phyloP scores from a whole-genome alignment of 768 basidiomycete species.

The Xanthoconium purpureum region DNA sequence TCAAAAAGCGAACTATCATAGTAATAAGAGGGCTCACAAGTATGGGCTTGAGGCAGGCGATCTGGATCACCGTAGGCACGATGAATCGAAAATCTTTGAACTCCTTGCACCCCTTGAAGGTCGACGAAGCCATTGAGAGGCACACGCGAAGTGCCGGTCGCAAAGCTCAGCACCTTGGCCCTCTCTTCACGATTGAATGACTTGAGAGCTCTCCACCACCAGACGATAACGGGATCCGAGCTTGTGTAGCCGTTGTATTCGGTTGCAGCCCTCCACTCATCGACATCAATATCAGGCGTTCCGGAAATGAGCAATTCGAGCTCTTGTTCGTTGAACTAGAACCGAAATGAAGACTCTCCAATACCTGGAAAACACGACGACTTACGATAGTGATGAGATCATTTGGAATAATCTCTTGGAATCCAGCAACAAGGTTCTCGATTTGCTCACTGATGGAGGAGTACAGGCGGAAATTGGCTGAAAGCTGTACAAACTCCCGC shows the following conservation, averaged over 20 bases:
- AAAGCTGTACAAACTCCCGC: slow-evolving; percentile 92
- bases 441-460: slow-evolving; percentile 96
- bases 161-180: slow-evolving; percentile 96
- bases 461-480: slow-evolving; percentile 90
- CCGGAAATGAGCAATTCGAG: slow-evolving; percentile 93
- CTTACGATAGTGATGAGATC: slow-evolving; percentile 90
- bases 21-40: slow-evolving; percentile 52
- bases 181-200: slow-evolving; percentile 96
- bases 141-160: slow-evolving; percentile 88
- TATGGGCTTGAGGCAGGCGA: slow-evolving; percentile 85
- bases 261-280: slow-evolving; percentile 92
- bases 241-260: slow-evolving; percentile 87
- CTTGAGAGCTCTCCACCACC: slow-evolving; percentile 99
- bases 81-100: slow-evolving; percentile 94
- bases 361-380: slow-evolving; percentile 4
- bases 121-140: slow-evolving; percentile 94
- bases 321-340: slow-evolving; percentile 90
- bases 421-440: slow-evolving; percentile 82
- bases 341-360: slow-evolving; percentile 4
- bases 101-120: slow-evolving; percentile 91
- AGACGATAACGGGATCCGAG: slow-evolving; percentile 93
- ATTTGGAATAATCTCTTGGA: slow-evolving; percentile 98
- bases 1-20: slow-evolving; percentile 8
- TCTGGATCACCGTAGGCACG: slow-evolving; percentile 86
- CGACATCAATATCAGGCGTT: slow-evolving; percentile 97